Base-by-base conservation (phyloP, 208 protist species). In the Herpetomonas muscarum region DNA sequence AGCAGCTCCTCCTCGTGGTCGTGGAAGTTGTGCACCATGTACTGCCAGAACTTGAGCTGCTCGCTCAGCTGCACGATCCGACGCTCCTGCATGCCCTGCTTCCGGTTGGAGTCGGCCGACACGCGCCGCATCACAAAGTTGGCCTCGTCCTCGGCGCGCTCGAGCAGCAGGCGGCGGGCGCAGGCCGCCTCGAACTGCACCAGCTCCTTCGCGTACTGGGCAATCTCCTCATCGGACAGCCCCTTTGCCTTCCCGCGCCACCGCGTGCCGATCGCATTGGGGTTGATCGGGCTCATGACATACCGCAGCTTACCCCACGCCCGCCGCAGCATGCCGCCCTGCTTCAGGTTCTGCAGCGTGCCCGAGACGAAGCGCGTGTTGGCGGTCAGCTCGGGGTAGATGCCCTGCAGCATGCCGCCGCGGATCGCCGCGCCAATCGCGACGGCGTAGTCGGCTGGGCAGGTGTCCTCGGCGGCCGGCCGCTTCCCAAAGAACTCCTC, bases 11-110 rank as follows among this genome's bases (percentile, higher is more conserved):
- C 85, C 71, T 94, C 85, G 63, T 94, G 88, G 61, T 94, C 88
- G 67, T 94, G 88, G 55, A 94, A 94, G 74, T 94, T 92, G 60
- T 92, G 88, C 22, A 94, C 88, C 85, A 94, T 92, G 69, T 94
- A 94, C 66, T 94, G 88, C 85, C 88, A 94, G 45, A 94, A 94
- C 56, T 94, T 94, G 29, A 94, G 74, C 74, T 94, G 88, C 68
- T 94, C 88, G 37, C 70, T 71, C 15, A 94, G 74, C 65, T 94
- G 85, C 45, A 71, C 56, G 46, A 94, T 79, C 46, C 82, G 81
- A 45, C 79, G 74, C 67, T 94, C 88, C 59, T 94, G 88, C 88
- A 94, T 94, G 37, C 88, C 88, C 57, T 94, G 88, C 61, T 84
- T 77, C 17, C 76, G 72, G 66, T 85, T 90, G 2, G 81, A 85